phyloP scores from a whole-genome alignment of 331 rosid genomes.

The Telfairia occidentalis region DNA sequence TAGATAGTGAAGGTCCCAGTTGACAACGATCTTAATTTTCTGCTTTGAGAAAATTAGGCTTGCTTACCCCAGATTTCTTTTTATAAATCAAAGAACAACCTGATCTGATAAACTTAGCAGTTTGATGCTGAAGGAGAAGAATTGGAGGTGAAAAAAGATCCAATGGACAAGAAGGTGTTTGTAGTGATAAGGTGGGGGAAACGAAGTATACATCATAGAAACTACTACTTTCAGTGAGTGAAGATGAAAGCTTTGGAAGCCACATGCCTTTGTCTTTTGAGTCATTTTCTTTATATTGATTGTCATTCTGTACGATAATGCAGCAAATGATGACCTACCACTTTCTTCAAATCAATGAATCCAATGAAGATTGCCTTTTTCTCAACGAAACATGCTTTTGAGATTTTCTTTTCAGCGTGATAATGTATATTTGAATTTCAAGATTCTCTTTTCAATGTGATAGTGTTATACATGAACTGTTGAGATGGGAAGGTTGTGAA shows the following conservation, averaged over 20 bases:
- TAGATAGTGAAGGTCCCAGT: neutral
- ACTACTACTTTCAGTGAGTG: slow-evolving; percentile 2
- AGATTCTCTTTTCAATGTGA: neutral
- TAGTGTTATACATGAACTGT: neutral
- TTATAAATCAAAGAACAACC: neutral
- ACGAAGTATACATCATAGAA: neutral
- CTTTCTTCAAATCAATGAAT: slow-evolving; percentile 9
- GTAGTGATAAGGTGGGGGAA: slow-evolving; percentile 7
- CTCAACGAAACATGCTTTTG: neutral
- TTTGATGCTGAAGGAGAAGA: neutral
- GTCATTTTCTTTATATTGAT: slow-evolving; percentile 1
- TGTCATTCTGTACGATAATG: slow-evolving; percentile 8
- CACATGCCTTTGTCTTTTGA: slow-evolving; percentile 9
- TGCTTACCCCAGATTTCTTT: neutral
- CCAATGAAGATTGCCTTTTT: neutral
- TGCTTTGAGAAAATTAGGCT: neutral
- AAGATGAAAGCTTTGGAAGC: slow-evolving; percentile 3
- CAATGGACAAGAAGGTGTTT: neutral
- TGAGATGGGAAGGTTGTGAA: slow-evolving; percentile 6
- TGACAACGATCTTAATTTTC: neutral
- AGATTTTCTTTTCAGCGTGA: slow-evolving; percentile 4
- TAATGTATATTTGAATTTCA: neutral
- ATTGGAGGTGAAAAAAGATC: neutral
- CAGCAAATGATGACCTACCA: slow-evolving; percentile 16
- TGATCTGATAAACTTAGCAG: neutral